Evolutionary conservation across 495 filamentous ascomycete species (phyloP), one percentile per base, ranked within the genome.

Genomic region (Penicillium waksmanii): DNA sequence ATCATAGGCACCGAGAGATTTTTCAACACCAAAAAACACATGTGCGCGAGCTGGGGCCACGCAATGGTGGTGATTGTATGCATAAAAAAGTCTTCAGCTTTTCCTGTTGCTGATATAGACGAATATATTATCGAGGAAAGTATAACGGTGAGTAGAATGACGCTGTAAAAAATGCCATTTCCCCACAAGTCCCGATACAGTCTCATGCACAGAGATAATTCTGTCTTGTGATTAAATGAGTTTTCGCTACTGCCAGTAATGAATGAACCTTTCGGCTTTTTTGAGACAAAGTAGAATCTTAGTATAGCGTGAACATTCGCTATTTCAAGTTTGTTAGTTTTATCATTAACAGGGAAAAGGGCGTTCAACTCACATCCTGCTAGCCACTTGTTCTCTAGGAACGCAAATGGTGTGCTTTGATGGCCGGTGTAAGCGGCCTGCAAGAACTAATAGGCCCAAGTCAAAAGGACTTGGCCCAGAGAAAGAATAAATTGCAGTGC

Each of bases 161-260:
- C 25, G 38, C 65, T 69, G 36, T 58, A 62, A 15, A 68, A 35
- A 25, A 73, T 53, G 13, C 69, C 65, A n/a, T 68, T 70, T 12
- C 63, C 51, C 58, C 61, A 64, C 3, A 65, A 31, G 33, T 73
- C 64, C 17, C 54, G 50, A 43, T 62, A 58, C 4, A 66, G 25
- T 40, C 49, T 59, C 51, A 49, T 62, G 31, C 25, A 67, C 1
- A 43, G 21, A 2, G 58, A 64, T 23, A 42, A 56, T 15, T 33
- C 23, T 15, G 57, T 46, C 44, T 35, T 51, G 40, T 31, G 58
- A 54, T 73, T 67, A 67, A 66, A 63, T 2, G 69, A 62, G 44
- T 77, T 75, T 1, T 58, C 66, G 0, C 52, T 70, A 57, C 73
- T 77, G 15, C 74, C 74, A 1, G 74, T 77, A 3, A 77, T 70